phyloP scores from a whole-genome alignment of 2,329 filamentous ascomycete genomes.

The Fusarium sp. region DNA sequence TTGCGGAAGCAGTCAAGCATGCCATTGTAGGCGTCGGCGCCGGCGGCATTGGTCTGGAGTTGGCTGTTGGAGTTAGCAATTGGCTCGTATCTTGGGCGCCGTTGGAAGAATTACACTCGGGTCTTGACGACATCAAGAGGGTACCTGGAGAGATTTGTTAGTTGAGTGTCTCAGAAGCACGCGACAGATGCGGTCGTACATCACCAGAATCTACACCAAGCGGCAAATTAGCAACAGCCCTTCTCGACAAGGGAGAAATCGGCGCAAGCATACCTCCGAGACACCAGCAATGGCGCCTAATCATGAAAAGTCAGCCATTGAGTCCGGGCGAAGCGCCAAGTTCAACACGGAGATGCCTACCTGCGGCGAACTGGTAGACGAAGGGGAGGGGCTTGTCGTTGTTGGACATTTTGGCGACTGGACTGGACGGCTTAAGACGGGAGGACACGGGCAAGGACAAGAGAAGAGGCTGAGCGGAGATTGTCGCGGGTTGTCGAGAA shows the following conservation, averaged over 20 bases:
- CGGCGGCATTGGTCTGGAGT: slow-evolving; percentile 81
- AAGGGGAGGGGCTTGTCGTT: slow-evolving; percentile 85
- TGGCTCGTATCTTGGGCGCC: slow-evolving; percentile 21
- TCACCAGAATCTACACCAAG: slow-evolving; percentile 79
- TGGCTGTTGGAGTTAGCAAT: slow-evolving; percentile 68
- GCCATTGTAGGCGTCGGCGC: slow-evolving; percentile 90
- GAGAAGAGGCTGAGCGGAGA: slow-evolving; percentile 21
- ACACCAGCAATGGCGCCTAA: slow-evolving; percentile 94
- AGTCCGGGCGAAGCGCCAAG: background rate
- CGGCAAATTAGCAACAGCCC: slow-evolving; percentile 26
- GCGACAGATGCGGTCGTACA: slow-evolving; percentile 65
- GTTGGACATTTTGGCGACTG: slow-evolving; percentile 47
- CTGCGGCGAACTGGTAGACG: slow-evolving; percentile 93
- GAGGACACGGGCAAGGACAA: slow-evolving; percentile 6
- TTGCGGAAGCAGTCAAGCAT: slow-evolving; percentile 99
- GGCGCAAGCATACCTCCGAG: slow-evolving; percentile 78
- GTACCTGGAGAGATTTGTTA: slow-evolving; percentile 74
- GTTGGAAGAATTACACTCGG: slow-evolving; percentile 76
- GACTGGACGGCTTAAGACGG: slow-evolving; percentile 8
- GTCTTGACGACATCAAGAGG: slow-evolving; percentile 99
- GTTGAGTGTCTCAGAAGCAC: slow-evolving; percentile 22
- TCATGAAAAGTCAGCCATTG: slow-evolving; percentile 38
- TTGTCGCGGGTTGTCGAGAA: slow-evolving; percentile 15
- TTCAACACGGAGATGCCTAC: slow-evolving; percentile 59
- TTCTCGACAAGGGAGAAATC: background rate